Evolutionary conservation across 306 rosid genomes (phyloP), one percentile per base, ranked within the genome.

Genomic region (Medicago truncatula): DNA sequence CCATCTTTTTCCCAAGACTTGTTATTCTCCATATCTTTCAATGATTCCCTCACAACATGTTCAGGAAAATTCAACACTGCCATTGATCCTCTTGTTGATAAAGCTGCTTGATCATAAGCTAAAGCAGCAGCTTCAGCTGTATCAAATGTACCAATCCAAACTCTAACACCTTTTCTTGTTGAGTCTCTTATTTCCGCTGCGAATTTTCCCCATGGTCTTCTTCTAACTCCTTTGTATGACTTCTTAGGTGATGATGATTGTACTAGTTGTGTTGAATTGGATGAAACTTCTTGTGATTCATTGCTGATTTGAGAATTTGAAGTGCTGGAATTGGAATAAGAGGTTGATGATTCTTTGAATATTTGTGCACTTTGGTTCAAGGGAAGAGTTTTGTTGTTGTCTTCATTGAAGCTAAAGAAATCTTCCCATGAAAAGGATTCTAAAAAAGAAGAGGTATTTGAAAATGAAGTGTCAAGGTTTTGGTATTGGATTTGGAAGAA

Each of bases 171-270:
- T 0, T 88, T 84, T 71, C 97, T 79, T 0, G 97, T 95, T 0
- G 98, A 95, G 67, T 95, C 98, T 13, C 98, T 87, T 56, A 95
- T 95, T 57, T 95, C 98, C 0, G 98, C 98, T 0, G 98, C 98
- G 9, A 78, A 95, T 23, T 95, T 95, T 2, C 98, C 98, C 98
- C 98, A 95, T 0, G 98, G 98, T 87, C 98, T 59, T 63, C 89
- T 79, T 50, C 98, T 84, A 14, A 95, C 98, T 4, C 98, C 98
- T 59, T 85, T 86, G 44, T 18, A 86, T 49, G 65, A 70, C 21
- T 85, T 76, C 11, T 69, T 62, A 9, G 70, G 46, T 17, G 71
- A 49, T 4, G 53, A 0, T 13, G 57, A 39, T 34, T 34, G 38
- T 34, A 34, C 7, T 5, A 34, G 5, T 34, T 34, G 38, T 0